Base-by-base conservation (phyloP, 2,329 filamentous ascomycete genomes). In the Diaporthe nobilis region DNA sequence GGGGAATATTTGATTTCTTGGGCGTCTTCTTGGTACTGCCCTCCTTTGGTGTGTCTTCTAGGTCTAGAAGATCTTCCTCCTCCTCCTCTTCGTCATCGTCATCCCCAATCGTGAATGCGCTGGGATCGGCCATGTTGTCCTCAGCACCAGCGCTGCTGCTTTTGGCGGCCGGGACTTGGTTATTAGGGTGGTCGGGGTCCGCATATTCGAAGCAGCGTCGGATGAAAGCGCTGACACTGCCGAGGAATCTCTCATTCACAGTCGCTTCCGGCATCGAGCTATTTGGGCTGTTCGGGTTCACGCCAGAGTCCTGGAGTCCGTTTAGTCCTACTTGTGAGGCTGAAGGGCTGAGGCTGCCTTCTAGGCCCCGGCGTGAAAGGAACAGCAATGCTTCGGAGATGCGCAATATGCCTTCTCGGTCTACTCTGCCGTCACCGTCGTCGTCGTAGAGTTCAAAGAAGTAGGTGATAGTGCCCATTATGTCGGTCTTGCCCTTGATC, bases 391-490 rank as follows among this genome's bases (percentile, higher is more conserved):
- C 95, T 84, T 99, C 97, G 0, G 96, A 98, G 82, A 99, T 98
- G 61, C 95, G 90, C 60, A 99, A 85, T 75, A 99, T 99, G 8
- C 97, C 97, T 84, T 99, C 97, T 15, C 97, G 92, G 81, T 98
- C 97, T 7, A 99, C 96, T 80, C 92, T 95, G 37, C 97, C 97
- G 82, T 98, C 95, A 1, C 92, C 91, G 80, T 96, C 94, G 79
- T 99, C 96, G 82, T 99, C 97, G 83, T 98, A 98, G 0, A 99
- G 90, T 81, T 98, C 95, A 80, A 99, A 99, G 84, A 99, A 98
- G 85, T 98, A 98, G 76, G 93, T 97, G 81, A 99, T 98, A 75
- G 94, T 97, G 42, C 95, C 95, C 96, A 99, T 98, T 79, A 99
- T 98, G 84, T 99, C 97, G 63, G 93, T 93, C 73, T 94, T 95